Evolutionary conservation across 768 basidiomycete genomes (phyloP), one percentile per base, ranked within the genome.

Genomic region (Russula brevipes): DNA sequence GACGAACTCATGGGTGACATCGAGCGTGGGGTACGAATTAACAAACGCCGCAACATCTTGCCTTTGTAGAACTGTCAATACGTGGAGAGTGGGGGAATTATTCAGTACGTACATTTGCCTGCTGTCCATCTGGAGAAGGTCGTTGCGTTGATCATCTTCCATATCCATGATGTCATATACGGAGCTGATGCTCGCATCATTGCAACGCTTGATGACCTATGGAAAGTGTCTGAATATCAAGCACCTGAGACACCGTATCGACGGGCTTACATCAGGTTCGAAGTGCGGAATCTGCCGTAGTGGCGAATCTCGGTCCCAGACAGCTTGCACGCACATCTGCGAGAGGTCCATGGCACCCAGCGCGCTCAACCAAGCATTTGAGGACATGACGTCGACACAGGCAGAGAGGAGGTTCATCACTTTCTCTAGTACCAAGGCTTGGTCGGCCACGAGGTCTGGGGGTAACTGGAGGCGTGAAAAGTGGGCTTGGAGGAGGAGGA

Each of bases 111-210:
- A 93, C 93, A 98, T 92, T 73, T 97, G 90, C 42, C 81, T 77
- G 1, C 86, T 79, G 59, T 87, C 85, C 91, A 99, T 94, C 70
- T 88, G 85, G 35, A 98, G 76, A 30, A 98, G 76, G 58, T 85
- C 78, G 60, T 84, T 90, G 41, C 97, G 83, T 71, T 91, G 81
- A 62, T 90, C 88, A 69, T 98, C 96, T 71, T 98, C 97, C 85
- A 98, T 86, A 73, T 98, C 97, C 91, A 98, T 97, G 65, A 98
- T 82, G 72, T 98, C 97, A 72, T 98, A 97, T 0, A 99, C 94
- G 1, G 91, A 89, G 63, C 93, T 91, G 58, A 97, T 79, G 8
- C 83, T 83, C 7, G 86, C 89, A 0, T 80, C 83, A 71, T 89
- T 89, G 78, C 94, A 98, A 10, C 94, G 85, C 70, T 85, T 83